Evolutionary conservation across 306 rosid species (phyloP), one percentile per base, ranked within the genome.

Genomic region (Astragalus glycyphyllos): DNA sequence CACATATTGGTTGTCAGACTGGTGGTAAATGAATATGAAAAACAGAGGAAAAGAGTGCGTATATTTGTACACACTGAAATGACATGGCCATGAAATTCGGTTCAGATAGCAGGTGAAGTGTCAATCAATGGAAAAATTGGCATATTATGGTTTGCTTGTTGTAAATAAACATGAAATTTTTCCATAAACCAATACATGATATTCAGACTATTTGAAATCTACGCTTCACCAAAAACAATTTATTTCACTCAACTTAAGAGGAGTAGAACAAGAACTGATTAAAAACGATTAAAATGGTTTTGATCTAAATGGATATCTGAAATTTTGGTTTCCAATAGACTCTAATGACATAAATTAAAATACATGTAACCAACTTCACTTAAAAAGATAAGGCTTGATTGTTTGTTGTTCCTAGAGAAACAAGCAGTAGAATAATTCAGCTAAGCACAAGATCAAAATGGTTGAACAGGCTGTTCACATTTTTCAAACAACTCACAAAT

Each of bases 381-480:
- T 5, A 75, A 23, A 17, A 11, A 51, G 41, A 32, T 16, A 64
- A 11, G 63, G 58, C 15, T 44, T 32, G 29, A 54, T 17, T 51
- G 44, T 20, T 31, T 5, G 16, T 47, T 12, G 38, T 10, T 50
- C 16, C 37, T 23, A 35, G 2, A 50, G 14, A 57, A 61, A 63
- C 47, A 74, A 62, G 11, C 47, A 29, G 16, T 13, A 60, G 35
- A 44, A 59, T 58, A 6, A n/a, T 59, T 65, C 9, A 47, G 73
- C 44, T 37, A 67, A 46, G 55, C 61, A 40, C 50, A n/a, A 11
- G 54, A 75, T 41, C 73, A 72, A 68, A 72, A 55, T 15, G 65
- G 48, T 62, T 65, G 61, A 41, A 59, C 49, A 66, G 34, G 13
- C 26, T 5, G 34, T 44, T 60, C 44, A 45, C 40, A 73, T 65